These are phyloP conservation scores for Hibiscus trionum DNA, from an alignment of 345 rosid genomes.

Conservation along the genomic window DNA sequence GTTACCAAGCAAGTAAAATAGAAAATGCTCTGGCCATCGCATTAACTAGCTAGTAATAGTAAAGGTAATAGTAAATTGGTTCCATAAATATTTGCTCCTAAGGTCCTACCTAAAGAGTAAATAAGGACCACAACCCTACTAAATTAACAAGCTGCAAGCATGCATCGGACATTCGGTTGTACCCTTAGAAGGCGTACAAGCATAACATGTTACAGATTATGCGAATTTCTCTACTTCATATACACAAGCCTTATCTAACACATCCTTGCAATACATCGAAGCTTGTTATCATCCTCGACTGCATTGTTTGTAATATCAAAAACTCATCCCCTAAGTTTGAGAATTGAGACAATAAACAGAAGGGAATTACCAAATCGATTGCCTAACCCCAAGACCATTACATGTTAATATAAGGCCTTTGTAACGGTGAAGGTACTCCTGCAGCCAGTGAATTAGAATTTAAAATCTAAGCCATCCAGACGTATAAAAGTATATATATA, in stretches of 20 bases:
- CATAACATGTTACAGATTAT: slow-evolving; percentile 6
- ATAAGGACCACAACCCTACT: not conserved
- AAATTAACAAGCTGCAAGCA: not conserved
- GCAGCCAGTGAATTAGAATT: slow-evolving; percentile 21
- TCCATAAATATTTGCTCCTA: not conserved
- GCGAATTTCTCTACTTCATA: not conserved
- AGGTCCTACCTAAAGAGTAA: not conserved
- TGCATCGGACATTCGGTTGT: not conserved
- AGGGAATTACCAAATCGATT: slow-evolving; percentile 47
- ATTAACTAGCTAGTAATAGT: not conserved
- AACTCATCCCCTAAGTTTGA: not conserved
- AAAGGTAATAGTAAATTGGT: not conserved
- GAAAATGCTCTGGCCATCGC: not conserved
- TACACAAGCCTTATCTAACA: not conserved
- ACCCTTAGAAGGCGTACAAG: not conserved
- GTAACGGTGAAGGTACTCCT: slow-evolving; percentile 79
- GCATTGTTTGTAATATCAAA: not conserved
- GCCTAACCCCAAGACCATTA: slow-evolving; percentile 79
- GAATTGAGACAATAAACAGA: not conserved
- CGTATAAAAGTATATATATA: not conserved
- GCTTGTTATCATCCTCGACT: not conserved
- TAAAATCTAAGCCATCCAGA: not conserved
- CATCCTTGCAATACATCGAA: not conserved
- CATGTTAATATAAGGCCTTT: slow-evolving; percentile 91
- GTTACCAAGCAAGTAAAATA: not conserved